A percentile compares a stretch with the other conserved stretches of the same genome.
phyloP scores from a whole-genome alignment of 1,139 yeast species.

The Candida pseudoviswanathii region DNA sequence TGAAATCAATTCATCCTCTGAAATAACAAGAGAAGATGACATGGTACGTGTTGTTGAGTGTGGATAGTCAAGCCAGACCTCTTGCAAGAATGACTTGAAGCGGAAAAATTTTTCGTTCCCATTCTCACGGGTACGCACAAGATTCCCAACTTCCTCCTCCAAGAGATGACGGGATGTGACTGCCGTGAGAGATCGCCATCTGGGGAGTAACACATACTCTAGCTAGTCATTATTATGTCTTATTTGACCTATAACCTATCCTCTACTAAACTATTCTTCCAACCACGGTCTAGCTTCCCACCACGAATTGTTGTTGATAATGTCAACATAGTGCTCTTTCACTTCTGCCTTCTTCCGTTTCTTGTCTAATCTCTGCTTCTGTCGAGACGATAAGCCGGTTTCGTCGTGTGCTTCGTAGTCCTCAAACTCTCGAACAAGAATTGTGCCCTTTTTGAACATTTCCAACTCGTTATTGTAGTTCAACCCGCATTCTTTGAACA shows the following conservation, averaged over 20 bases:
- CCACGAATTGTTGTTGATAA: constrained; percentile 55
- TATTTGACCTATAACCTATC: not conserved
- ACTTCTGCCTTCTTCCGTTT: constrained; percentile 52
- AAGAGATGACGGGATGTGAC: not conserved
- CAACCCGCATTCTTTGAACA: constrained; percentile 74
- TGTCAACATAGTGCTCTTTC: constrained; percentile 52
- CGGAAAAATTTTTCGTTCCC: too few relatives aligned
- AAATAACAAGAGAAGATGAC: constrained; percentile 5
- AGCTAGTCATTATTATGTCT: not conserved
- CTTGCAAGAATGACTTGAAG: not conserved
- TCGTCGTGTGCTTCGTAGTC: constrained; percentile 18
- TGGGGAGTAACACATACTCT: too few relatives aligned
- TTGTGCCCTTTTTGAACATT: constrained; percentile 83
- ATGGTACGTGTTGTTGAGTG: not conserved
- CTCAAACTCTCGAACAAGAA: constrained; percentile 57
- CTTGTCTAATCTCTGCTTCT: constrained; percentile 52
- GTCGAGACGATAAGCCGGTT: constrained; percentile 40
- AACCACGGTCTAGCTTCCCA: constrained; percentile 53
- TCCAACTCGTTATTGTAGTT: constrained; percentile 92
- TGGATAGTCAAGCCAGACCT: not conserved
- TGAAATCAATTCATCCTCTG: constrained; percentile 32
- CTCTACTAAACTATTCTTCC: constrained; percentile 1
- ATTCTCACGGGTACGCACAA: too few relatives aligned
- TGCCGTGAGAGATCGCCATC: too few relatives aligned
- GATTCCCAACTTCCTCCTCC: not conserved